Evolutionary conservation across 2,329 filamentous ascomycete species (phyloP), one percentile per base, ranked within the genome.

Genomic region (Sphaerulina vaccinii): DNA sequence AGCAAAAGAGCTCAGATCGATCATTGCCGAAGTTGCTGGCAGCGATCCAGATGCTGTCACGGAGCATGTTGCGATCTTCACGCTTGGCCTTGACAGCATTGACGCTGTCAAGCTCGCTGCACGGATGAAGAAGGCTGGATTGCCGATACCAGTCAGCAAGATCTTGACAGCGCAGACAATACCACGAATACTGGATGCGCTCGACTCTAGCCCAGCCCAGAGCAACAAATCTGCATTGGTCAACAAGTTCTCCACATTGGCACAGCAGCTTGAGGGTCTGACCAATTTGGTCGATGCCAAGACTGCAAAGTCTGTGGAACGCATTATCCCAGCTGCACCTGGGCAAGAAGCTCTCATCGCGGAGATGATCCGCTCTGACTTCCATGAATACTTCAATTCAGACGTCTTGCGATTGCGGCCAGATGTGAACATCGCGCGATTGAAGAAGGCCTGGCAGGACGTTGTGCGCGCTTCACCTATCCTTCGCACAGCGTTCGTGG

Each of bases 71-170:
- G 86, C 86, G 0, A 81, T 96, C 9, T 84, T 95, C 33, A 84
- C 92, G 60, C 78, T 96, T 24, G 91, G 91, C 0, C 78, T 96
- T 5, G 92, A 96, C 73, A 96, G 91, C 63, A 95, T 96, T 52
- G 91, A 96, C 68, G 81, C 87, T 1, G 92, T 96, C 68, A 95
- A 90, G 62, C 73, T 96, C 0, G 86, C 88, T 0, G 84, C 89
- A 0, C 79, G 83, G 47, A 75, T 96, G 1, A 86, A 80, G 57
- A 80, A 78, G 38, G 70, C 71, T 3, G 79, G 78, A 0, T 72
- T 93, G 16, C 65, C 72, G 0, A 67, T 95, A 9, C 74, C 85
- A 0, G 83, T 91, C n/a, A 88, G 88, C 59, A 75, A 78, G n/a
- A 84, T 96, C 18, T 86, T 95, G 78, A 84, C 81, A 46, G 77